Conservation (phyloP, 148 eudicot species). For the Cornus controversa region DNA sequence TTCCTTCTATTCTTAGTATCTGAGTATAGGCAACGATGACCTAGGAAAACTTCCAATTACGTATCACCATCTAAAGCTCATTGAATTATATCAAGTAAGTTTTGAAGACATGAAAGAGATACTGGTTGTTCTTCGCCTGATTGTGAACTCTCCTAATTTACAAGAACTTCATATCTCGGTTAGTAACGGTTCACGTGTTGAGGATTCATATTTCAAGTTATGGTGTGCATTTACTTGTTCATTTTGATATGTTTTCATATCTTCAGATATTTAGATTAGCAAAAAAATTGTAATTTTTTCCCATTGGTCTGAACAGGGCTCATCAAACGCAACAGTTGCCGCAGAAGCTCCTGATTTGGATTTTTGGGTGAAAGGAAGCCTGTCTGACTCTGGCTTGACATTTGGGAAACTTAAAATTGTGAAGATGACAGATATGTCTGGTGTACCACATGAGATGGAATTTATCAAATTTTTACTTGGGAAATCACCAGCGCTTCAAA, state of each 20-base stretch:
- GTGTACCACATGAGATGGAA: constrained; percentile 79
- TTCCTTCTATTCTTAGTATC: constrained; percentile 42
- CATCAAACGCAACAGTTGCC: constrained; percentile 56
- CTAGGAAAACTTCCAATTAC: constrained; percentile 41
- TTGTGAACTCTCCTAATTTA: constrained; percentile 70
- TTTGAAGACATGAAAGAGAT: constrained; percentile 92
- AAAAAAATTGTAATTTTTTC: not conserved
- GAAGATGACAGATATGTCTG: constrained; percentile 70
- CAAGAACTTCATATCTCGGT: constrained; percentile 89
- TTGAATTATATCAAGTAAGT: constrained; percentile 81
- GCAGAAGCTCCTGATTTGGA: constrained; percentile 51
- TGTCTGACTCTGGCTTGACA: constrained; percentile 46
- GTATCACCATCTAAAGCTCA: constrained; percentile 51
- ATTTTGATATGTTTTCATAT: not conserved
- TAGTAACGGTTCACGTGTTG: constrained; percentile 26
- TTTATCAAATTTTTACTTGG: constrained; percentile 64
- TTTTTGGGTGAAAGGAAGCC: constrained; percentile 59
- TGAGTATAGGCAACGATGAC: constrained; percentile 77
- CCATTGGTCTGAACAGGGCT: constrained; percentile 44
- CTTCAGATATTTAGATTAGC: not conserved
- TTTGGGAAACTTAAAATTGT: constrained; percentile 57
- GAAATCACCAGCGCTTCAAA: constrained; percentile 62
- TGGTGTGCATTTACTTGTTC: not conserved
- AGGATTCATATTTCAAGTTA: not conserved
- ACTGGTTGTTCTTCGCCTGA: constrained; percentile 74